These are phyloP conservation scores for Saccharomyces hybrid DNA, from an alignment of 1,139 yeast species.

Conservation along the genomic window DNA sequence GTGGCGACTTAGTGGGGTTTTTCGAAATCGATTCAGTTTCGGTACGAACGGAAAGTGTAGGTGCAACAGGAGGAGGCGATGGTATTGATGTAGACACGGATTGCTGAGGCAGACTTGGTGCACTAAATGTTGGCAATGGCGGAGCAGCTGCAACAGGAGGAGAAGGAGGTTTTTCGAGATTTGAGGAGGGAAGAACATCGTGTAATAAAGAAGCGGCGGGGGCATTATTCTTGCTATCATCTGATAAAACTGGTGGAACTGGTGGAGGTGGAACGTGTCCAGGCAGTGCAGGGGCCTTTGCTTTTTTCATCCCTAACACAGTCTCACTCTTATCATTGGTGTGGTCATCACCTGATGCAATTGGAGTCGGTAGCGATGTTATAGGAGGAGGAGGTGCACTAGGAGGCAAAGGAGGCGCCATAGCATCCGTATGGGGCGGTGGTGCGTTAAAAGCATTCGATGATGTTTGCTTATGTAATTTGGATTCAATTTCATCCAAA, in stretches of 20 bases:
- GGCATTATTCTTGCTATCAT: conserved; percentile 5
- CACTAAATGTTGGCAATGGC: conserved; percentile 16
- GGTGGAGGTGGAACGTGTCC: conserved; percentile 10
- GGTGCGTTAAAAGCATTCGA: conserved; percentile 14
- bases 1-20: conserved; percentile 1
- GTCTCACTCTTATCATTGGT: background rate
- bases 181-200: background rate
- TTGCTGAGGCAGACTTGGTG: conserved; percentile 19
- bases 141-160: conserved; percentile 21
- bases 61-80: conserved; percentile 7
- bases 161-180: conserved; percentile 9
- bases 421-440: conserved; percentile 14
- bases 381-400: conserved; percentile 10
- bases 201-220: conserved; percentile 1
- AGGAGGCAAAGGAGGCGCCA: conserved; percentile 11
- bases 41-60: background rate
- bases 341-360: conserved; percentile 14
- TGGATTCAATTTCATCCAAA: conserved; percentile 25
- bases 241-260: conserved; percentile 18
- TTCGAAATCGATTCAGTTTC: background rate
- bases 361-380: conserved; percentile 12
- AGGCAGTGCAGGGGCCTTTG: conserved; percentile 19
- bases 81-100: conserved; percentile 11
- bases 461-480: conserved; percentile 17
- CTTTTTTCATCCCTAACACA: background rate